A percentile compares a stretch with the other conserved stretches of the same genome.
Conservation (phyloP, 768 basidiomycete genomes). For the Nidularia pulvinata region DNA sequence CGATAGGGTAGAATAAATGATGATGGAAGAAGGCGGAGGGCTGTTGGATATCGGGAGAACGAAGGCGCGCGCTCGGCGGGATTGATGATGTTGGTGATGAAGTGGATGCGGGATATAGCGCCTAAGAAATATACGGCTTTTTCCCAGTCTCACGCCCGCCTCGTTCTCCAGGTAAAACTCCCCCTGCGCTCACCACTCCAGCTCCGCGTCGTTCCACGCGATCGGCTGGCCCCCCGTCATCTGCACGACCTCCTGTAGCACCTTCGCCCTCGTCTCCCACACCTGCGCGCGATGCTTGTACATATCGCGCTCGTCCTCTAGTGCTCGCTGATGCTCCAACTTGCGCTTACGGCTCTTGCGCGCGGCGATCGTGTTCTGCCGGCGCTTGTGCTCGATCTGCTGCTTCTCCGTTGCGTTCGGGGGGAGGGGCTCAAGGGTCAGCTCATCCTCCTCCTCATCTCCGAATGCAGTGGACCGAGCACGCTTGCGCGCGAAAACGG, state of each 20-base stretch:
- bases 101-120: no score
- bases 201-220: background rate
- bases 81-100: no score
- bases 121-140: no score
- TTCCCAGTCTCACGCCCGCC: no score
- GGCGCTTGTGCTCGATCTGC: slow-evolving; percentile 77
- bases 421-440: slow-evolving; percentile 25
- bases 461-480: slow-evolving; percentile 40
- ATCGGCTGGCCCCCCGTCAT: background rate
- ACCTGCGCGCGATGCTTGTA: slow-evolving; percentile 48
- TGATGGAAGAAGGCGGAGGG: no score
- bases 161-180: background rate
- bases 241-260: slow-evolving; percentile 39
- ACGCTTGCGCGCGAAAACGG: slow-evolving; percentile 67
- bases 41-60: no score
- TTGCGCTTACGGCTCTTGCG: slow-evolving; percentile 76
- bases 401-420: slow-evolving; percentile 50
- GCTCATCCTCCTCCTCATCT: slow-evolving; percentile 52
- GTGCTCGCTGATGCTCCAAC: slow-evolving; percentile 61
- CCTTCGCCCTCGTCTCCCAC: slow-evolving; percentile 53
- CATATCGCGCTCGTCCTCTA: slow-evolving; percentile 50
- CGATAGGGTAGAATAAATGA: no score
- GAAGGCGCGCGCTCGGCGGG: no score
- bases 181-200: background rate
- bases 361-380: slow-evolving; percentile 84